Evolutionary conservation across 1,284 basidiomycete species (phyloP).

Genomic region (Coniophora puteana): DNA sequence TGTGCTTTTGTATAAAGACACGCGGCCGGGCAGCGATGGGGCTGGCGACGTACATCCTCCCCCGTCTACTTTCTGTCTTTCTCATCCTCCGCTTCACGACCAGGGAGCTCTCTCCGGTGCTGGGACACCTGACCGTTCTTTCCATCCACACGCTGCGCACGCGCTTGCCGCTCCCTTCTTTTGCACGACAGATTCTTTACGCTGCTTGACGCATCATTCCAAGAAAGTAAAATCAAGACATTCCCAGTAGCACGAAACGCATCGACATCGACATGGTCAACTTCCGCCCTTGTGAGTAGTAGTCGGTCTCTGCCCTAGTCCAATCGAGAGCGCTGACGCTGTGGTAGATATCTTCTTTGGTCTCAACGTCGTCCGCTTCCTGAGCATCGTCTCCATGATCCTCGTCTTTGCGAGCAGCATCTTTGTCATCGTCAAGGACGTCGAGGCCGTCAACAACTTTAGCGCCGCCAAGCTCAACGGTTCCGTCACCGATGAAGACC

Average conservation of each 20-base stretch:
- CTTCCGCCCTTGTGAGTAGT: constrained; percentile 34
- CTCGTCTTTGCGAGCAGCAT: constrained; percentile 82
- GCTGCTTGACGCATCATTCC: not conserved
- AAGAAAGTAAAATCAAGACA: constrained; percentile 3
- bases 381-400: constrained; percentile 78
- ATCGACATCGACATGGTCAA: constrained; percentile 28
- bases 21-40: no score
- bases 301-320: not conserved
- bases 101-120: constrained; percentile 23
- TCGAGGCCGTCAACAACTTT: constrained; percentile 72
- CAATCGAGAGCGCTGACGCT: constrained; percentile 4
- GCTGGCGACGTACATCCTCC: constrained; percentile 8
- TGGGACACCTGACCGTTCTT: constrained; percentile 23
- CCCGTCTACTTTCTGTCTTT: constrained; percentile 6
- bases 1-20: no score
- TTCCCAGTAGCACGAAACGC: constrained; percentile 5
- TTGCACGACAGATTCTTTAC: not conserved
- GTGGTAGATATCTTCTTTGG: constrained; percentile 67
- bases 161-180: constrained; percentile 4
- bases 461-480: constrained; percentile 38
- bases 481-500: constrained; percentile 27
- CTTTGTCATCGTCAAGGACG: constrained; percentile 74
- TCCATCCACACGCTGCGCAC: constrained; percentile 6
- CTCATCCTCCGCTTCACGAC: constrained; percentile 7
- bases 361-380: constrained; percentile 72